Base-by-base conservation (phyloP, 2,329 filamentous ascomycete species). In the Monosporascus sp. region DNA sequence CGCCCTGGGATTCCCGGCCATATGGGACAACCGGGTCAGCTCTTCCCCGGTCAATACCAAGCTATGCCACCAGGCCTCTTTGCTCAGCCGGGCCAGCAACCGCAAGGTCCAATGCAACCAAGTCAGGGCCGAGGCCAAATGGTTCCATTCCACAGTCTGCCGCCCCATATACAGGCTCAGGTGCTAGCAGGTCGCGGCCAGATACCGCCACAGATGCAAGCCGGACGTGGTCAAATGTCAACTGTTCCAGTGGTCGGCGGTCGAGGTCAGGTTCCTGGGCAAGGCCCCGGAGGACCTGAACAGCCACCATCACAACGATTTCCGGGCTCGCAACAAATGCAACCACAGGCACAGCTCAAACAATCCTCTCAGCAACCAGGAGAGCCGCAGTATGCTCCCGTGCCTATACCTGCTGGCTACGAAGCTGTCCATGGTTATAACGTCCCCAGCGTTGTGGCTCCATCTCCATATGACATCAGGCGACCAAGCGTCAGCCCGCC, bases 361-460 rank as follows among this genome's bases (percentile, higher is more conserved):
- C 53, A 55, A 43, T 28, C 17, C 54, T 53, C 2, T 51, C 48
- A 22, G 35, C 11, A n/a, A 49, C 50, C 46, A 43, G 38, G 6
- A 52, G 65, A 67, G 48, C 63, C 58, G 3, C 60, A 62, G 15
- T 69, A 69, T 47, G 66, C 62, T 41, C 55, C 60, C 45, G 66
- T 69, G 3, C 67, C 67, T 20, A 69, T 69, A 22, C 67, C 67
- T 6, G 58, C 56, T 7, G 65, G 65, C 7, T 69, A 69, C 46
- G 55, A 67, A n/a, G 62, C 66, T 17, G 67, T 69, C 28, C 65
- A 66, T 51, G 65, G 66, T 1, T 69, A 69, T 49, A 65, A 64
- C 11, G 51, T 58, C 15, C 58, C 62, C 4, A 58, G 55, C 35
- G 62, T 56, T 53, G 26, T 65, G 24, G 63, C 60, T 26, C 55